Percentiles rank a stretch among this genome's conserved stretches.
Conservation (phyloP, 148 eudicot species). For the Rhododendron ferrugineum region DNA sequence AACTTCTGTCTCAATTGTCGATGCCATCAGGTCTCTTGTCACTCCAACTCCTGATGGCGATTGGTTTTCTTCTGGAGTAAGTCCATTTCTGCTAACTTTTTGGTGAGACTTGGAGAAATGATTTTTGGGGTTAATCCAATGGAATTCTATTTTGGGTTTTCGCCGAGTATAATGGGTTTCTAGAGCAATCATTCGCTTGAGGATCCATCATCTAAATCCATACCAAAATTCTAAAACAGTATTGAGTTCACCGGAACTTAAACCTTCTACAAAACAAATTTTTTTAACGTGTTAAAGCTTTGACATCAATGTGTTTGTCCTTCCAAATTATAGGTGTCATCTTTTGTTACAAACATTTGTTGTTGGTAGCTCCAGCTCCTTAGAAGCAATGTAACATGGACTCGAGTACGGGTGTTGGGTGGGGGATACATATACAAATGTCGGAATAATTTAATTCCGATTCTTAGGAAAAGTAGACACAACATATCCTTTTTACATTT, state of each 20-base stretch:
- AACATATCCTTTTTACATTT: background rate
- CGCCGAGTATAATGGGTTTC: background rate
- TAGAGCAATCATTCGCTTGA: background rate
- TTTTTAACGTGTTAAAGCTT: background rate
- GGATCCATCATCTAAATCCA: background rate
- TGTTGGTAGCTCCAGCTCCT: background rate
- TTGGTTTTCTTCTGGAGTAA: conserved; percentile 98
- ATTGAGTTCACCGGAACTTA: background rate
- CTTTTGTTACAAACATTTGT: background rate
- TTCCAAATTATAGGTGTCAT: background rate
- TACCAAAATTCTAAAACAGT: background rate
- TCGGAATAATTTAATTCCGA: background rate
- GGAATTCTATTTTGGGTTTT: background rate
- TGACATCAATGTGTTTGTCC: background rate
- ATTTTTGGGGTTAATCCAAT: background rate
- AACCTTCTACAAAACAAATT: background rate
- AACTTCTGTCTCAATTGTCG: conserved; percentile 86
- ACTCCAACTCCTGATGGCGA: conserved; percentile 95
- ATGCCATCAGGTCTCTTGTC: conserved; percentile 82
- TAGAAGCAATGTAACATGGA: background rate
- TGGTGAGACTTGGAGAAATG: background rate
- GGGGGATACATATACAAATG: background rate
- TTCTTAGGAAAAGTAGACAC: background rate
- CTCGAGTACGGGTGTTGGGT: background rate
- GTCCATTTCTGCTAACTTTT: conserved; percentile 19